A percentile compares a stretch with the other conserved stretches of the same genome.
Conservation (phyloP, 2,329 filamentous ascomycete species). For the Cladosporium halotolerans region DNA sequence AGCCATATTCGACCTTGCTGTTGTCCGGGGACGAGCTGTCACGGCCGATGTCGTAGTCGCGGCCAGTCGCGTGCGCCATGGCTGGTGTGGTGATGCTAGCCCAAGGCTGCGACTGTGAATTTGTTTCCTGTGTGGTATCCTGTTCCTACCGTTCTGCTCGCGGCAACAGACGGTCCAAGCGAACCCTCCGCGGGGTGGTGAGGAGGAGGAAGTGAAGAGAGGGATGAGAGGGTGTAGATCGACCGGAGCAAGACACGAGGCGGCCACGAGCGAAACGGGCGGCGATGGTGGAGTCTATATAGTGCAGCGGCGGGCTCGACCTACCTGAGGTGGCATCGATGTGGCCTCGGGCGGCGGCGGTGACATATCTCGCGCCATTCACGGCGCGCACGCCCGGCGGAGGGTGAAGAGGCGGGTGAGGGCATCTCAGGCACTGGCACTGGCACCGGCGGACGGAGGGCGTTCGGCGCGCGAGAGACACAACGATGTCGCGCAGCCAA, state of each 20-base stretch:
- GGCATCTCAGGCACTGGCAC: slow-evolving; percentile 2
- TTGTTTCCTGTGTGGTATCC: neutral
- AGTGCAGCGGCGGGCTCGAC: neutral
- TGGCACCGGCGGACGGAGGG: neutral
- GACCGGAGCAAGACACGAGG: neutral
- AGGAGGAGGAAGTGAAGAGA: neutral
- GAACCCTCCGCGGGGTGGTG: neutral
- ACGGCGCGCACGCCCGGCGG: neutral
- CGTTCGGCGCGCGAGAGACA: neutral
- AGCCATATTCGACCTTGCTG: slow-evolving; percentile 5
- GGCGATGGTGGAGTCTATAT: slow-evolving; percentile 8
- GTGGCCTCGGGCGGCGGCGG: neutral
- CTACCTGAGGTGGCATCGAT: neutral
- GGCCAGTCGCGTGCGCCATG: slow-evolving; percentile 5
- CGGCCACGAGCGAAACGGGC: neutral
- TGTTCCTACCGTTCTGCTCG: neutral
- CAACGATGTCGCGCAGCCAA: neutral
- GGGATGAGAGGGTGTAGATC: neutral
- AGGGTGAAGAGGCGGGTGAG: neutral
- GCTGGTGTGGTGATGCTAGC: neutral
- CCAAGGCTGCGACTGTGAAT: neutral
- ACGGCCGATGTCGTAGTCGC: slow-evolving; percentile 3
- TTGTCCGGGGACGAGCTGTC: neutral
- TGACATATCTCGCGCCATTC: slow-evolving; percentile 3
- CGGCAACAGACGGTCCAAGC: neutral